Conservation (phyloP, 2,329 filamentous ascomycete species). For the Ophiocordyceps unilateralis region DNA sequence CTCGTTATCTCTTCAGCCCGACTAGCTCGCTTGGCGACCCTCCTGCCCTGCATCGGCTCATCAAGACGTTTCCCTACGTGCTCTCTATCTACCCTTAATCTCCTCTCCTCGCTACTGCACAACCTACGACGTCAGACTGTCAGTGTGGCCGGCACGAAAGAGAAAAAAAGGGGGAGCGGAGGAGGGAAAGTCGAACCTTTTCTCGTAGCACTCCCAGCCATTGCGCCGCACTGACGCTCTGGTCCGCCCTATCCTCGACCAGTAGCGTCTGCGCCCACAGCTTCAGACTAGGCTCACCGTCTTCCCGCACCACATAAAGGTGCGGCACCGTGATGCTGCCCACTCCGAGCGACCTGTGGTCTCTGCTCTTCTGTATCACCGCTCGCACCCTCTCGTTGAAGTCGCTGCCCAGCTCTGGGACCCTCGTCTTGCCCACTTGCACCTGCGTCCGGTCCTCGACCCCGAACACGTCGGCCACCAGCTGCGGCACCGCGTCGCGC, state of each 20-base stretch:
- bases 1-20: too few relatives aligned
- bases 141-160: background rate
- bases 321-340: slow-evolving; percentile 89
- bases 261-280: slow-evolving; percentile 93
- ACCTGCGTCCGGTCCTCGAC: slow-evolving; percentile 67
- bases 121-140: background rate
- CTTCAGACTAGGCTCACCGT: slow-evolving; percentile 87
- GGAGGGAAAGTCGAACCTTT: slow-evolving; percentile 48
- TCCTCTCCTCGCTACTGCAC: background rate
- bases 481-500: slow-evolving; percentile 76
- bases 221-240: slow-evolving; percentile 80
- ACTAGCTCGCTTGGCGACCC: too few relatives aligned
- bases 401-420: slow-evolving; percentile 84
- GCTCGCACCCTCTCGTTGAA: slow-evolving; percentile 89
- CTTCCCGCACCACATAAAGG: slow-evolving; percentile 84
- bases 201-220: slow-evolving; percentile 86
- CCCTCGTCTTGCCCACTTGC: slow-evolving; percentile 74
- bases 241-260: slow-evolving; percentile 87
- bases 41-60: too few relatives aligned
- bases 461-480: slow-evolving; percentile 81
- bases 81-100: too few relatives aligned
- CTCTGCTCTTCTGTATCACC: slow-evolving; percentile 80
- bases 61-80: too few relatives aligned
- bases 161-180: background rate
- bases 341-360: slow-evolving; percentile 71